Evolutionary conservation across 192 early-diverging fungal species (phyloP).

Genomic region (Coemansia sp.): DNA sequence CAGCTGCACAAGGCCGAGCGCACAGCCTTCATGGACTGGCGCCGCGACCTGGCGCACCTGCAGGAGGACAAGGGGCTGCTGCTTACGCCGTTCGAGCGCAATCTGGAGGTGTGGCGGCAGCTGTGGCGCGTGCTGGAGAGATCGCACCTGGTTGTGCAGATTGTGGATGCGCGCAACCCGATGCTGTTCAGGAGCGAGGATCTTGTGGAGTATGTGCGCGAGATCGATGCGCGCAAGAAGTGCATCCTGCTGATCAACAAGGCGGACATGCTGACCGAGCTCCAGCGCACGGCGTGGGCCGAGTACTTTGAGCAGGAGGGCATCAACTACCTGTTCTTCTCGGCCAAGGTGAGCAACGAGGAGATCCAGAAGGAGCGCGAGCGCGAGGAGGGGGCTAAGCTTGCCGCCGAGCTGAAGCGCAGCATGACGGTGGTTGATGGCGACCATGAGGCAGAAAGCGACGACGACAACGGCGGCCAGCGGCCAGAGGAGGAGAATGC

Average conservation of each 20-base stretch:
- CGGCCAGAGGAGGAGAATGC: conserved; percentile 5
- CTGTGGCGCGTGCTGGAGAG: conserved; percentile 98
- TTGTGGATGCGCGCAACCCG: conserved; percentile 98
- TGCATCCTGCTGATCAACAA: conserved; percentile 96
- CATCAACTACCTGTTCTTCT: conserved; percentile 92
- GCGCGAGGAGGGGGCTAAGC: conserved; percentile 52
- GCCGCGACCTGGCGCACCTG: conserved; percentile 80
- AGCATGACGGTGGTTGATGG: conserved; percentile 23
- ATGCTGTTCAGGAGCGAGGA: conserved; percentile 88
- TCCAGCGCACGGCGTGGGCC: conserved; percentile 88
- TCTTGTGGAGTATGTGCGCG: conserved; percentile 86
- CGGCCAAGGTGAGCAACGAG: conserved; percentile 81
- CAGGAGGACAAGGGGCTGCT: conserved; percentile 92
- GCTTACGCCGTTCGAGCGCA: conserved; percentile 97
- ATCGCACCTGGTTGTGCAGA: conserved; percentile 94
- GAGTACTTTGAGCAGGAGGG: conserved; percentile 81
- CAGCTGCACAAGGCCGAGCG: conserved; percentile 82
- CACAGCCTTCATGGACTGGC: conserved; percentile 89
- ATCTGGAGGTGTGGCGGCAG: conserved; percentile 98
- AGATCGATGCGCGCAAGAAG: conserved; percentile 83
- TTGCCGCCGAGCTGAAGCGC: conserved; percentile 36
- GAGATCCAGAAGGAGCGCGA: conserved; percentile 68
- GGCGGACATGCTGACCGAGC: conserved; percentile 91
- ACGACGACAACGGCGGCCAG: conserved; percentile 2
- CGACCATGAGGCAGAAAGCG: conserved; percentile 28